Conservation (phyloP, 192 early-diverging fungal species). For the Rhizoclosmatium sp. region DNA sequence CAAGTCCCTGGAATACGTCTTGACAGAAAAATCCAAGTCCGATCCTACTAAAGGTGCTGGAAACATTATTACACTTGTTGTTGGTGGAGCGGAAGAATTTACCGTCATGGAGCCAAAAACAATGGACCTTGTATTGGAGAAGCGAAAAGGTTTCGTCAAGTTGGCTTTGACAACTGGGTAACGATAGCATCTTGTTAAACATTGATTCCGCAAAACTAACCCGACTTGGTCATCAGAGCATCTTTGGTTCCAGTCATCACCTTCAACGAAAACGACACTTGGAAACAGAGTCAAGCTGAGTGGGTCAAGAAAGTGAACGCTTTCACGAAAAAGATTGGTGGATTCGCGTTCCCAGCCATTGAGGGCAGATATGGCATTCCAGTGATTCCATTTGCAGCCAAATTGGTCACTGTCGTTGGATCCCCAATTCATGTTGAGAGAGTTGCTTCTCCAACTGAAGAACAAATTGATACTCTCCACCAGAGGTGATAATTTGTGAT, state of each 20-base stretch:
- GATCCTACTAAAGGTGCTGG: slow-evolving; percentile 30
- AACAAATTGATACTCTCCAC: slow-evolving; percentile 45
- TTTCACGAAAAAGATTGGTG: slow-evolving; percentile 14
- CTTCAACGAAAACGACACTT: slow-evolving; percentile 41
- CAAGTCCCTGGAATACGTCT: slow-evolving; percentile 33
- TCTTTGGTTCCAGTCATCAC: slow-evolving; percentile 37
- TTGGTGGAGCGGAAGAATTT: slow-evolving; percentile 51
- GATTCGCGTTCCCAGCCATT: slow-evolving; percentile 36
- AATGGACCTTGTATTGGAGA: slow-evolving; percentile 47
- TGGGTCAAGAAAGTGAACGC: slow-evolving; percentile 32
- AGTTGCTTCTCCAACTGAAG: slow-evolving; percentile 42
- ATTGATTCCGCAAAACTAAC: not conserved
- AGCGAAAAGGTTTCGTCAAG: slow-evolving; percentile 52
- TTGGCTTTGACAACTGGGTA: slow-evolving; percentile 48
- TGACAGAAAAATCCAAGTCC: slow-evolving; percentile 14
- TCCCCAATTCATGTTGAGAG: not conserved
- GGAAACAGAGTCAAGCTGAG: slow-evolving; percentile 25
- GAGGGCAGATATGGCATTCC: slow-evolving; percentile 33
- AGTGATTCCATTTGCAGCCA: slow-evolving; percentile 35
- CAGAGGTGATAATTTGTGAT: not conserved
- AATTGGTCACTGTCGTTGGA: slow-evolving; percentile 28
- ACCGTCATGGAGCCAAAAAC: slow-evolving; percentile 36
- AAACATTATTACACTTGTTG: slow-evolving; percentile 25
- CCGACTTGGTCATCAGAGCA: slow-evolving; percentile 62
- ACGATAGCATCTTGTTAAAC: slow-evolving; percentile 5